These are phyloP conservation scores for Cercospora brassicicola DNA, from an alignment of 2,329 filamentous ascomycete species.

Conservation along the genomic window DNA sequence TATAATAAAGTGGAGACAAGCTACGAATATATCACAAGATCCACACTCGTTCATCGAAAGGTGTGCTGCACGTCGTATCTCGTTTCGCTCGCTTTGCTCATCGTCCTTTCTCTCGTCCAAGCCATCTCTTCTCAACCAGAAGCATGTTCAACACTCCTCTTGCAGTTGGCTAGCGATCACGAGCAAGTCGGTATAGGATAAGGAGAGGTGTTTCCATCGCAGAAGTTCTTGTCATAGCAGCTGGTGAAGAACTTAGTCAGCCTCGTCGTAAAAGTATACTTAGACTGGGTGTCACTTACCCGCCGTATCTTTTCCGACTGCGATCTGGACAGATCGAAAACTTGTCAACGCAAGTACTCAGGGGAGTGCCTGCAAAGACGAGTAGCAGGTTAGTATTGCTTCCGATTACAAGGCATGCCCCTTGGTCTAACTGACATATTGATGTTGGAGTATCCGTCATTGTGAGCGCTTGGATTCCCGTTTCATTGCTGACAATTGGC, in stretches of 20 bases:
- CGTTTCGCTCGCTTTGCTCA: not conserved
- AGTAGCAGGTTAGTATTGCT: not conserved
- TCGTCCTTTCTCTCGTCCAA: not conserved
- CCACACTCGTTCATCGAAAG: not conserved
- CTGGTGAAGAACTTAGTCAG: slow-evolving; percentile 4
- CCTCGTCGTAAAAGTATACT: not conserved
- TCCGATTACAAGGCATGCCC: not conserved
- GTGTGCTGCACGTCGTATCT: not conserved
- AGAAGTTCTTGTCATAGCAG: slow-evolving; percentile 30
- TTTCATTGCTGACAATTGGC: not conserved
- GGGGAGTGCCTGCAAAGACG: slow-evolving; percentile 13
- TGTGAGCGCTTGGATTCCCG: not conserved
- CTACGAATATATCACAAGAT: not conserved
- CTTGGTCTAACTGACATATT: not conserved
- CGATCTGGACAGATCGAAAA: slow-evolving; percentile 8
- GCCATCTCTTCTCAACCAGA: not conserved
- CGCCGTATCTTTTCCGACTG: slow-evolving; percentile 23
- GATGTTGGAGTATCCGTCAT: not conserved
- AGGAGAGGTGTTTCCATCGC: slow-evolving; percentile 23
- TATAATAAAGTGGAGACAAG: not conserved
- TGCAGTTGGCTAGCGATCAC: not conserved
- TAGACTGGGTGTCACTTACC: slow-evolving; percentile 15
- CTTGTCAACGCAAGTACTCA: slow-evolving; percentile 23
- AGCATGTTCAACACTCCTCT: not conserved
- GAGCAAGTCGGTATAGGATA: slow-evolving; percentile 20